Evolutionary conservation across 2,329 filamentous ascomycete species (phyloP).

Genomic region (Oidium heveae): DNA sequence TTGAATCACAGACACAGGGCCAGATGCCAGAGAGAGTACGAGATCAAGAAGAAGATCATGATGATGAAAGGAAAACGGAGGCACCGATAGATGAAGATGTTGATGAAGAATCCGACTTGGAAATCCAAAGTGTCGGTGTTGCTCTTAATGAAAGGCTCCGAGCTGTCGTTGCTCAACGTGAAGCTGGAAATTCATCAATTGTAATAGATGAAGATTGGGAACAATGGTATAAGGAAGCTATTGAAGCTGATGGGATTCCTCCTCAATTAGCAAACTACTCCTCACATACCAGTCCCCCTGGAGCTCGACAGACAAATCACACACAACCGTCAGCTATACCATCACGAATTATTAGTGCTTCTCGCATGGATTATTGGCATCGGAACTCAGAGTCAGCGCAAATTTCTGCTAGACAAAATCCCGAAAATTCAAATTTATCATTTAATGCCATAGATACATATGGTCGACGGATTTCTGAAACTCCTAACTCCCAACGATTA

Average conservation of each 20-base stretch:
- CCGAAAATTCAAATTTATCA: conserved; percentile 2
- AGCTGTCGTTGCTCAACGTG: conserved; percentile 34
- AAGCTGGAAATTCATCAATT: conserved; percentile 30
- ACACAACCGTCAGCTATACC: conserved; percentile 17
- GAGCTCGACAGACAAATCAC: conserved; percentile 15
- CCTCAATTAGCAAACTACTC: conserved; percentile 17
- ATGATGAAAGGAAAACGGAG: conserved; percentile 13
- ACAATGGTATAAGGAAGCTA: conserved; percentile 45
- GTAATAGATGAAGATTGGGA: conserved; percentile 49
- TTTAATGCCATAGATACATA: not conserved
- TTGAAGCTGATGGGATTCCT: conserved; percentile 33
- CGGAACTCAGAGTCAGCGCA: conserved; percentile 31
- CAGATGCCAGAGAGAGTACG: conserved; percentile 16
- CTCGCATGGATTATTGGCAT: conserved; percentile 29
- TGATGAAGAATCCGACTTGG: conserved; percentile 25
- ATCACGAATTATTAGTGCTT: conserved; percentile 25
- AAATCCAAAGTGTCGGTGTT: conserved; percentile 32
- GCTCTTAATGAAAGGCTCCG: conserved; percentile 38
- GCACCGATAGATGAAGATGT: conserved; percentile 18
- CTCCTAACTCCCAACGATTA: not conserved
- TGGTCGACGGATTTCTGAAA: not conserved
- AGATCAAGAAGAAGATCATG: conserved; percentile 11
- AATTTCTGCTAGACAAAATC: conserved; percentile 20
- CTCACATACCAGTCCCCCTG: conserved; percentile 12
- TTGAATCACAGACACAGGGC: not conserved